These are phyloP conservation scores for Oxytropis ochrocephala DNA, from an alignment of 306 rosid genomes.

Conservation along the genomic window DNA sequence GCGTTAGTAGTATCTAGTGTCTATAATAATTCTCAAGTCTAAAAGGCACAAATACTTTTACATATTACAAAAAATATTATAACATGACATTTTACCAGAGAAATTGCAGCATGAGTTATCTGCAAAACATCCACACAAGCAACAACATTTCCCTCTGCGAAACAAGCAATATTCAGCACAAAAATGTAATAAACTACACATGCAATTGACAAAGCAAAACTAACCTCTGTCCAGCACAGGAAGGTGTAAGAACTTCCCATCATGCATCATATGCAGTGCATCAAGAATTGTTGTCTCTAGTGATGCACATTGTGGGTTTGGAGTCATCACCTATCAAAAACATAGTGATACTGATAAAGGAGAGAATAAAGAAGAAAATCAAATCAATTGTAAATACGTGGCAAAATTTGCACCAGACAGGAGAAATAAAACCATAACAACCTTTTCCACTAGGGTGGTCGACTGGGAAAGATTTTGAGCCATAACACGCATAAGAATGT, in stretches of 20 bases:
- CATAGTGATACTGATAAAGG: background rate
- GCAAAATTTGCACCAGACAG: conserved; percentile 7
- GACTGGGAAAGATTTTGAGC: conserved; percentile 73
- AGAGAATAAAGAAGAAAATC: background rate
- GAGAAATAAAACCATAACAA: conserved; percentile 22
- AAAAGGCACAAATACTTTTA: no score
- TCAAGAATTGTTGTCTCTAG: conserved; percentile 83
- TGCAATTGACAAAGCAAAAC: conserved; percentile 15
- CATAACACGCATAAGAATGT: conserved; percentile 89
- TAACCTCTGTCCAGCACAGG: conserved; percentile 93
- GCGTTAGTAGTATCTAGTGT: no score
- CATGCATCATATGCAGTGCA: conserved; percentile 91
- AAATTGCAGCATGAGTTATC: conserved; percentile 88
- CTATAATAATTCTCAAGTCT: no score
- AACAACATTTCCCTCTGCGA: conserved; percentile 64
- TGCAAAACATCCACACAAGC: conserved; percentile 92
- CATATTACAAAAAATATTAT: no score
- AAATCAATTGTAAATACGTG: background rate
- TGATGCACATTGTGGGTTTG: conserved; percentile 81
- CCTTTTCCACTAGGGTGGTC: conserved; percentile 78
- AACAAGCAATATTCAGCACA: conserved; percentile 21
- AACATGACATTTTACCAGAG: conserved; percentile 58
- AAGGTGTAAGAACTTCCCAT: conserved; percentile 90
- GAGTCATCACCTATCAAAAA: conserved; percentile 73
- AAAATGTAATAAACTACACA: background rate